Percentiles rank a stretch among this genome's conserved stretches.
Evolutionary conservation across 2,329 filamentous ascomycete genomes (phyloP).

Genomic region (Fusarium hainanense): DNA sequence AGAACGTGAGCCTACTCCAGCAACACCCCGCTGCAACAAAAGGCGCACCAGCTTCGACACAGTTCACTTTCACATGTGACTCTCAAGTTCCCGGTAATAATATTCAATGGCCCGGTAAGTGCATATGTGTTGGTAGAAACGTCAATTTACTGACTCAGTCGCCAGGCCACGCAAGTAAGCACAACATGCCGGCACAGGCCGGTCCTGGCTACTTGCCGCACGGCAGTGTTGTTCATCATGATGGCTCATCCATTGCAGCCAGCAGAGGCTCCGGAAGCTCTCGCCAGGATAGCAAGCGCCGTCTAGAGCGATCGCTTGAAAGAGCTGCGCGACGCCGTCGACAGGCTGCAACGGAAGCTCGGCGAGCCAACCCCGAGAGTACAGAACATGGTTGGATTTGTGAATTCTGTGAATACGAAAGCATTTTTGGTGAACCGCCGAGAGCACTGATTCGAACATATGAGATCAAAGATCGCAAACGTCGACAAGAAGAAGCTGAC

Average conservation of each 20-base stretch:
- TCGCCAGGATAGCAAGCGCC: slow-evolving; percentile 71
- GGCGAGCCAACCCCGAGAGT: slow-evolving; percentile 77
- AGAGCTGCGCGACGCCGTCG: slow-evolving; percentile 82
- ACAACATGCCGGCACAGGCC: slow-evolving; percentile 38
- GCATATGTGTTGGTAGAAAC: background rate
- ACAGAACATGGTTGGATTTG: slow-evolving; percentile 90
- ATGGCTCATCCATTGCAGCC: slow-evolving; percentile 51
- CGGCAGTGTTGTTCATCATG: slow-evolving; percentile 44
- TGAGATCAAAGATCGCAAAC: slow-evolving; percentile 91
- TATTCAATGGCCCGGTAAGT: slow-evolving; percentile 76
- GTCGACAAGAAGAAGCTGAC: slow-evolving; percentile 86
- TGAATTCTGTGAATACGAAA: slow-evolving; percentile 98
- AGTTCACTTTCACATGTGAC: slow-evolving; percentile 97
- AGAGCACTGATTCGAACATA: slow-evolving; percentile 88
- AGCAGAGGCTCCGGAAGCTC: slow-evolving; percentile 46
- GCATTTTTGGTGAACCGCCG: slow-evolving; percentile 90
- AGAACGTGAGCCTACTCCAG: slow-evolving; percentile 82
- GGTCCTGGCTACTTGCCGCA: slow-evolving; percentile 14
- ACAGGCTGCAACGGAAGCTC: slow-evolving; percentile 79
- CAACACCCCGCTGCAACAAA: slow-evolving; percentile 70
- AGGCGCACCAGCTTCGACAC: slow-evolving; percentile 76
- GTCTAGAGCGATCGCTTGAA: slow-evolving; percentile 76
- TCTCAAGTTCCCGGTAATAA: slow-evolving; percentile 85
- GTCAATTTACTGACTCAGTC: slow-evolving; percentile 6
- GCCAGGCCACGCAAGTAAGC: slow-evolving; percentile 44